Evolutionary conservation across 1,139 yeast genomes (phyloP).

Genomic region (Taphrina flavorubra): DNA sequence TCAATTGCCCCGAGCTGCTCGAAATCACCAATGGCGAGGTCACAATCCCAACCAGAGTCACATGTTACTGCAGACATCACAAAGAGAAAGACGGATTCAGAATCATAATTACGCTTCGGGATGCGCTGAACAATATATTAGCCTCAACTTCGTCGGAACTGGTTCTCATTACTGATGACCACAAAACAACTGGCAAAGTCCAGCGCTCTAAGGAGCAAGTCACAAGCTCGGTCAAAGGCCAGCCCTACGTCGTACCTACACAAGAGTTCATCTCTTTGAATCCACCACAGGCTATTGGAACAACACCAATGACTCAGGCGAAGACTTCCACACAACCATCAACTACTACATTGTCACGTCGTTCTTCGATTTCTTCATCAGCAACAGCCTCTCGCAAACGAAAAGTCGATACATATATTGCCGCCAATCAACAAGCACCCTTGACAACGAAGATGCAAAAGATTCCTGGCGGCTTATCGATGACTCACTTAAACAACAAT

Average conservation of each 20-base stretch:
- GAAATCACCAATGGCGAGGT: constrained; percentile 69
- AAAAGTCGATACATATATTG: constrained; percentile 20
- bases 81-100: constrained; percentile 78
- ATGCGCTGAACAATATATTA: constrained; percentile 64
- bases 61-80: constrained; percentile 96
- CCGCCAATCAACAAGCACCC: neutral
- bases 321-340: neutral
- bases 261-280: neutral
- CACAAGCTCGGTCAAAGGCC: constrained; percentile 27
- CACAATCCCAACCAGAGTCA: constrained; percentile 82
- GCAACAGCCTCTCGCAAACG: constrained; percentile 30
- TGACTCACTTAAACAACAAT: constrained; percentile 20
- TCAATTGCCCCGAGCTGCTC: constrained; percentile 86
- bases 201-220: constrained; percentile 24
- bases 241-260: constrained; percentile 11
- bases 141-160: constrained; percentile 76
- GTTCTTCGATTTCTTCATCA: constrained; percentile 32
- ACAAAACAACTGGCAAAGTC: constrained; percentile 58
- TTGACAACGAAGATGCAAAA: constrained; percentile 19
- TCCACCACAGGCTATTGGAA: neutral
- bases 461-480: constrained; percentile 30
- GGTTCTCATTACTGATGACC: constrained; percentile 91
- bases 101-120: constrained; percentile 66
- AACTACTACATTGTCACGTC: constrained; percentile 17
- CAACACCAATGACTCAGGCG: neutral